phyloP scores from a whole-genome alignment of 2,329 filamentous ascomycete genomes.

The Seiridium cupressi region DNA sequence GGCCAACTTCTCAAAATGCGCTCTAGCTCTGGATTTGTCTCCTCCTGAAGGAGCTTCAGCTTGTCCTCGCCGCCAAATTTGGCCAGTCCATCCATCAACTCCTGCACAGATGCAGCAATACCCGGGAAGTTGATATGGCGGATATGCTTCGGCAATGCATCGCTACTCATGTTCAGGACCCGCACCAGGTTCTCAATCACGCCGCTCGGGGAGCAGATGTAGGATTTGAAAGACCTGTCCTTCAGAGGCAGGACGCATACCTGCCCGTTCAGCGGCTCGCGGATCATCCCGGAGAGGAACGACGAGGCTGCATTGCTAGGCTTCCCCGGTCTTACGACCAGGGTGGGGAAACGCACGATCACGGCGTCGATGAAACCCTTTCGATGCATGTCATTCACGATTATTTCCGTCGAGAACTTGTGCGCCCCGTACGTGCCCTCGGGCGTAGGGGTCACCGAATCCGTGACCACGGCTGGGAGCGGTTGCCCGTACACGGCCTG shows the following conservation, averaged over 20 bases:
- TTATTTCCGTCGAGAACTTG: slow-evolving; percentile 60
- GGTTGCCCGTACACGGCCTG: slow-evolving; percentile 63
- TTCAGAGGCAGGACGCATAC: slow-evolving; percentile 51
- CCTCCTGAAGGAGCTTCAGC: slow-evolving; percentile 51
- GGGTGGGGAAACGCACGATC: slow-evolving; percentile 57
- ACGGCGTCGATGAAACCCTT: slow-evolving; percentile 57
- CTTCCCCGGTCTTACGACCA: slow-evolving; percentile 58
- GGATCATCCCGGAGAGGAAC: slow-evolving; percentile 63
- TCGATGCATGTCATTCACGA: slow-evolving; percentile 63
- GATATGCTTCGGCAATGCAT: slow-evolving; percentile 41
- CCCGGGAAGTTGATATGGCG: slow-evolving; percentile 59
- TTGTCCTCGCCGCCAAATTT: slow-evolving; percentile 54
- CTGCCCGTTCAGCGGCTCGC: slow-evolving; percentile 57
- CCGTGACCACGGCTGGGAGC: slow-evolving; percentile 49
- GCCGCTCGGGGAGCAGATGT: slow-evolving; percentile 51
- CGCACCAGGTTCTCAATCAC: slow-evolving; percentile 53
- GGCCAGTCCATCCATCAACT: slow-evolving; percentile 58
- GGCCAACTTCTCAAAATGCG: slow-evolving; percentile 61
- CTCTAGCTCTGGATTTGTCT: slow-evolving; percentile 51
- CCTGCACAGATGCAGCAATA: slow-evolving; percentile 54
- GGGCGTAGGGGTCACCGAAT: slow-evolving; percentile 53
- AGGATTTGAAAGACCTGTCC: slow-evolving; percentile 49
- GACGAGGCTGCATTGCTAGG: slow-evolving; percentile 62
- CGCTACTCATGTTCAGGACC: slow-evolving; percentile 36
- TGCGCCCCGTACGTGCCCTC: slow-evolving; percentile 62